Evolutionary conservation across 83 land plant genomes (phyloP), one percentile per base, ranked within the genome.

Genomic region (Diphasiastrum complanatum): DNA sequence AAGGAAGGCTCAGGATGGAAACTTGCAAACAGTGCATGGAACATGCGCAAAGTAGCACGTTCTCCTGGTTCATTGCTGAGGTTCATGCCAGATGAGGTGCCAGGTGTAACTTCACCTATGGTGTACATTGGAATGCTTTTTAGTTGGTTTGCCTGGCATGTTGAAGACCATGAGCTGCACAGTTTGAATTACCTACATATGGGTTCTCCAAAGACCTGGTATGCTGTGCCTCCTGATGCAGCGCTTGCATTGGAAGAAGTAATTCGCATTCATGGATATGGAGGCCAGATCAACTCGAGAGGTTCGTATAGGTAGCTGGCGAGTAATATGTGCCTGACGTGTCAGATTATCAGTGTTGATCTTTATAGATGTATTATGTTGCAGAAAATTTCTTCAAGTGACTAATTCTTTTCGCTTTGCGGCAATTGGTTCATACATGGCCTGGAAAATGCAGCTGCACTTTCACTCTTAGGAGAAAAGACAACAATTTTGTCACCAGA

Each of bases 91-190:
- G 87, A 89, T 76, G 99, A 95, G 59, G 80, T 95, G 2, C 93
- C 96, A 48, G 99, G 99, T 29, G 97, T 95, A 37, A 95, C 99
- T 5, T 86, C 99, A 36, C 97, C 99, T 0, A 86, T 95, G 99
- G 83, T 95, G 37, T 89, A 89, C 69, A 82, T 95, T 65, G 99
- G 96, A 25, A 95, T 89, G 99, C 64, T 95, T 35, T 95, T 84
- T 63, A 95, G 97, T 53, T 89, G 97, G 93, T 89, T 86, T 67
- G 97, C 99, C 24, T 95, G 99, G 99, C 97, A 89, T 71, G 86
- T 89, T 14, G 99, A 95, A 75, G 97, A 89, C 68, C 99, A 95
- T 65, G 99, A 95, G 74, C 83, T 95, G 72, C 99, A 95, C 72
- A 89, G 97, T 73, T 60, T 95, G 55, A 86, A 95, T 66, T 95